Percentiles rank a stretch among this genome's conserved stretches.
phyloP scores from a whole-genome alignment of 805 yeast genomes.

The Cyberlindnera mycetangii region DNA sequence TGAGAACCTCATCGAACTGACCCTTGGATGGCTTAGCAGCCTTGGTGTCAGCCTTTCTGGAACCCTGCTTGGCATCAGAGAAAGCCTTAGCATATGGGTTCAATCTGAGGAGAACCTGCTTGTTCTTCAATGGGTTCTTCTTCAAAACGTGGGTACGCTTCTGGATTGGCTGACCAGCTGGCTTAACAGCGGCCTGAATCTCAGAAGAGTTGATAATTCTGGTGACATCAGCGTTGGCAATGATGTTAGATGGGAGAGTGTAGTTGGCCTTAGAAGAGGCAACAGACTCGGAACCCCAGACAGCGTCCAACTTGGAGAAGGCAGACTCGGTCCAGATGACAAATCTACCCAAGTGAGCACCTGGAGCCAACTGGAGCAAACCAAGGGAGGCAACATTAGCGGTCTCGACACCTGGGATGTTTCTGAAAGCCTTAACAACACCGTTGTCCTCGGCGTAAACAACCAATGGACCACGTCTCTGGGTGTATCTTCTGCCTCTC shows the following conservation, averaged over 20 bases:
- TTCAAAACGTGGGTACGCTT: conserved; percentile 94
- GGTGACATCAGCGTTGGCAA: conserved; percentile 93
- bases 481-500: conserved; percentile 99
- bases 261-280: conserved; percentile 83
- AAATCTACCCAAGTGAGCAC: conserved; percentile 99
- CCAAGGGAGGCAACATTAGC: conserved; percentile 88
- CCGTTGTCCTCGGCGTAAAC: conserved; percentile 98
- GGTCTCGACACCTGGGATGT: conserved; percentile 99
- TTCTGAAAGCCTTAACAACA: conserved; percentile 97
- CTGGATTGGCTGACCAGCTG: conserved; percentile 91
- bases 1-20: conserved; percentile 64
- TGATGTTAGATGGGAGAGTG: conserved; percentile 91
- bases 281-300: conserved; percentile 93
- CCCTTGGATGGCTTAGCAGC: conserved; percentile 68
- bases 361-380: conserved; percentile 98
- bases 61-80: conserved; percentile 87
- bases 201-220: conserved; percentile 98
- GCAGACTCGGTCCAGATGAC: conserved; percentile 99
- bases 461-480: conserved; percentile 99
- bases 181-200: conserved; percentile 95
- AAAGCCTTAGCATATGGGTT: conserved; percentile 99
- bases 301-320: conserved; percentile 91
- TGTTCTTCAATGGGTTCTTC: conserved; percentile 99
- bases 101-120: conserved; percentile 94
- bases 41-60: conserved; percentile 67